phyloP scores from a whole-genome alignment of 1,284 basidiomycete genomes.

The Cryptococcus hybrid region DNA sequence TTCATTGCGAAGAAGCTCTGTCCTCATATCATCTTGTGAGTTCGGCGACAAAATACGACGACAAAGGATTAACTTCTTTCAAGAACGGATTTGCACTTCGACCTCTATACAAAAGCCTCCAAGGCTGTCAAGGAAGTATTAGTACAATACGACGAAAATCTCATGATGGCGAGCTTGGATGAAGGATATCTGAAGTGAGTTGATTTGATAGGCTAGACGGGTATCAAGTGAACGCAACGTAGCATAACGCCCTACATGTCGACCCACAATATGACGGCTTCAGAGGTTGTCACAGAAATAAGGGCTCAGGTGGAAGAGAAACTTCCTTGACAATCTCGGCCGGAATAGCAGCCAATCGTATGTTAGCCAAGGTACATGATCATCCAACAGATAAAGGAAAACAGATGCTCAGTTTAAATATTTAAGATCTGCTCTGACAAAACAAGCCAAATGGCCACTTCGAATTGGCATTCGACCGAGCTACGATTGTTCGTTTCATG shows the following conservation, averaged over 20 bases:
- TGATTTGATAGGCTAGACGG: no score
- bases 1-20: conserved; percentile 93
- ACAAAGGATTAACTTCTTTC: conserved; percentile 44
- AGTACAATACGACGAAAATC: conserved; percentile 71
- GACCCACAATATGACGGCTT: conserved; percentile 62
- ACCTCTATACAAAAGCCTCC: conserved; percentile 71
- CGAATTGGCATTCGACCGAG: conserved; percentile 64
- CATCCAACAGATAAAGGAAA: not conserved
- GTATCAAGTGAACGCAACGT: not conserved
- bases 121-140: conserved; percentile 44
- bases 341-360: conserved; percentile 75
- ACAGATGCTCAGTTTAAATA: not conserved
- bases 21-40: conserved; percentile 74
- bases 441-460: conserved; percentile 96
- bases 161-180: conserved; percentile 78
- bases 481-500: conserved; percentile 66
- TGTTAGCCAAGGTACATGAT: conserved; percentile 70
- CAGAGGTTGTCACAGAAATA: conserved; percentile 74
- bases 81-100: conserved; percentile 56
- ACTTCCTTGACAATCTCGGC: conserved; percentile 89
- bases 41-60: conserved; percentile 2
- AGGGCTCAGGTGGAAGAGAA: conserved; percentile 64
- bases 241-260: conserved; percentile 62
- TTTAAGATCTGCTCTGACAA: conserved; percentile 86
- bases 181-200: conserved; percentile 84